phyloP scores from a whole-genome alignment of 306 rosid genomes.

The Cucumis cinereus region DNA sequence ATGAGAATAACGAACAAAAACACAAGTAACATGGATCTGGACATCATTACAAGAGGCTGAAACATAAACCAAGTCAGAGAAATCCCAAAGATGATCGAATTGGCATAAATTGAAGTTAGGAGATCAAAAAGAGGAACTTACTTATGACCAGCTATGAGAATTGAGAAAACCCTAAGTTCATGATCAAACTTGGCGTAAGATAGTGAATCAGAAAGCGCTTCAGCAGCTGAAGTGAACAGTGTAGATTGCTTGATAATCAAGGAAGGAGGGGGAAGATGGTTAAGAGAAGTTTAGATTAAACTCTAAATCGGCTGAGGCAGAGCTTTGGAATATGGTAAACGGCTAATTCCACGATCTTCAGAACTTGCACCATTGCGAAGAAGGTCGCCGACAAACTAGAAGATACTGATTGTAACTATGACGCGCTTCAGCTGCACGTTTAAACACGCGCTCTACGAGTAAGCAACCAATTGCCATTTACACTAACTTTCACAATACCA shows the following conservation, averaged over 20 bases:
- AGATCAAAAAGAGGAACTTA: conserved; percentile 12
- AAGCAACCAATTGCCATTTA: too few relatives aligned
- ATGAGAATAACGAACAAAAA: conserved; percentile 65
- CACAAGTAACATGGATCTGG: conserved; percentile 75
- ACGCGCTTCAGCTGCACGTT: neutral
- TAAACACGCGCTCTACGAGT: neutral
- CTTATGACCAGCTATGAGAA: conserved; percentile 17
- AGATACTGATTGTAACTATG: neutral
- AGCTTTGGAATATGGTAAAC: neutral
- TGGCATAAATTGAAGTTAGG: neutral
- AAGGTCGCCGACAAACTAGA: neutral
- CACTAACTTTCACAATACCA: too few relatives aligned
- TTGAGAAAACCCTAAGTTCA: conserved; percentile 34
- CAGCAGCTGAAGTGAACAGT: neutral
- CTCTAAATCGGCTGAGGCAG: neutral
- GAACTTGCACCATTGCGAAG: neutral
- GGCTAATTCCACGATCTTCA: neutral
- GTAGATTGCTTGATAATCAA: neutral
- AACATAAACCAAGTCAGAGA: neutral
- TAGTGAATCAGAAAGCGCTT: neutral
- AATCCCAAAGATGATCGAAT: neutral
- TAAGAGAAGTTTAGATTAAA: neutral
- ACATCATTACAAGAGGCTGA: conserved; percentile 34
- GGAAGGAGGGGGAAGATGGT: neutral
- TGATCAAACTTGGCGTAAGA: conserved; percentile 11